A percentile compares a stretch with the other conserved stretches of the same genome.
phyloP scores from a whole-genome alignment of 1,284 basidiomycete genomes.

The Heliocybe sulcata region DNA sequence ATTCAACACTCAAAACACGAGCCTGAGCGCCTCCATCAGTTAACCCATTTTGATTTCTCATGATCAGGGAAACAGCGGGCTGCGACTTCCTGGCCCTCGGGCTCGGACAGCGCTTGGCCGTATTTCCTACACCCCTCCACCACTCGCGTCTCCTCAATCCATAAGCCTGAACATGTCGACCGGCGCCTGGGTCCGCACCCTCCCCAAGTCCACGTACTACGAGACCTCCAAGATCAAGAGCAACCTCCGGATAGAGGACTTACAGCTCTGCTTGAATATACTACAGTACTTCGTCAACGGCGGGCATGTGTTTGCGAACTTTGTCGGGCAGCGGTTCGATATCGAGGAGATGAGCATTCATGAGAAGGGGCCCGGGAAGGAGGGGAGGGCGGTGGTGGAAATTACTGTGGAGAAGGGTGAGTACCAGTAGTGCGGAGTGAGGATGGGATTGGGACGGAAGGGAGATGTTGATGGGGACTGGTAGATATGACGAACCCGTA shows the following conservation, averaged over 20 bases:
- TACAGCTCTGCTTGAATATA: conserved; percentile 23
- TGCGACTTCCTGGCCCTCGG: too few species aligned
- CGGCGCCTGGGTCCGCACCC: not conserved
- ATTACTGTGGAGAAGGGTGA: conserved; percentile 30
- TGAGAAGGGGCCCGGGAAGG: conserved; percentile 19
- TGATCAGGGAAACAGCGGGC: too few species aligned
- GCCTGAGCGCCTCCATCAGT: too few species aligned
- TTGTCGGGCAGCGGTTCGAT: conserved; percentile 17
- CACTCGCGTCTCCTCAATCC: too few species aligned
- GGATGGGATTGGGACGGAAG: too few species aligned
- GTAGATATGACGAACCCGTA: conserved; percentile 17
- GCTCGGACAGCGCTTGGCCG: too few species aligned
- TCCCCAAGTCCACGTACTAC: not conserved
- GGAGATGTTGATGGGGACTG: too few species aligned
- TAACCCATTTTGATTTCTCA: too few species aligned
- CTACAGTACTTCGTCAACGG: conserved; percentile 30
- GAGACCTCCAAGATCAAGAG: conserved; percentile 20
- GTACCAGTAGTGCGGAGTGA: not conserved
- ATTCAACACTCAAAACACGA: too few species aligned
- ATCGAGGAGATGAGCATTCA: not conserved
- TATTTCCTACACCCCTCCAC: too few species aligned
- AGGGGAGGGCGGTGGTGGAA: conserved; percentile 25
- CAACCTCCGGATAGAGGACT: conserved; percentile 29
- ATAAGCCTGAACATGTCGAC: not conserved
- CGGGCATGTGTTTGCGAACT: conserved; percentile 19